Base-by-base conservation (phyloP, 495 filamentous ascomycete genomes). In the Xylaria flabelliformis region DNA sequence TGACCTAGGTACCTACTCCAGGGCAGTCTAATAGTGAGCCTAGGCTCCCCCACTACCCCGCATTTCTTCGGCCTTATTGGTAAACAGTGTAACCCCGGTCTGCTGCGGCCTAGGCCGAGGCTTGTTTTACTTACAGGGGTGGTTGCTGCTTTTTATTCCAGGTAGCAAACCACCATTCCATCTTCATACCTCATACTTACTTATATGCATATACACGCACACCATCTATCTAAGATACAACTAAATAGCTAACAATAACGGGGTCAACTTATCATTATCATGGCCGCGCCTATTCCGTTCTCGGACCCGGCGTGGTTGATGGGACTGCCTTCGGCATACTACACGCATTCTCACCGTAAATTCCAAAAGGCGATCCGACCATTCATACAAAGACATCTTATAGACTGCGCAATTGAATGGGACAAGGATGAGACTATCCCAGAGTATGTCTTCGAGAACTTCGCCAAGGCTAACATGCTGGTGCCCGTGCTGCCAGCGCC, bases 221-320 rank as follows among this genome's bases (percentile, higher is more conserved):
- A 24, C 53, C 26, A 26, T 29, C 24, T 17, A 29, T 32, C 5
- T 15, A 29, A 17, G 12, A 17, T 17, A 17, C 53, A 5, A 17
- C 12, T 32, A 17, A 56, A 32, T 39, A 39, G 58, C 8, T 41
- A 21, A 39, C 26, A 29, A 44, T 50, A 1, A 29, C 53, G n/a
- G 5, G 55, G 53, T 53, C n/a, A 29, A 15, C 19, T 9, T 1
- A n/a, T 12, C 13, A 4, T 53, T 34, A 53, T 24, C 36, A 72
- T 72, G 70, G 26, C 59, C 0, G 51, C 36, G 10, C 51, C 70
- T 29, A 66, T 93, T 67, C 92, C 92, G 59, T 93, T 94, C 84
- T 89, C 90, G 3, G 91, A 94, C 66, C 92, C 92, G 2, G 89
- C 92, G 0, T 93, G 90, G 80, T 84, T 94, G 61, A 83, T 84